Percentiles rank a stretch among this genome's conserved stretches.
These are phyloP conservation scores for Nannochloropsis gaditana DNA, from an alignment of 108 stramenopile species.

Conservation along the genomic window DNA sequence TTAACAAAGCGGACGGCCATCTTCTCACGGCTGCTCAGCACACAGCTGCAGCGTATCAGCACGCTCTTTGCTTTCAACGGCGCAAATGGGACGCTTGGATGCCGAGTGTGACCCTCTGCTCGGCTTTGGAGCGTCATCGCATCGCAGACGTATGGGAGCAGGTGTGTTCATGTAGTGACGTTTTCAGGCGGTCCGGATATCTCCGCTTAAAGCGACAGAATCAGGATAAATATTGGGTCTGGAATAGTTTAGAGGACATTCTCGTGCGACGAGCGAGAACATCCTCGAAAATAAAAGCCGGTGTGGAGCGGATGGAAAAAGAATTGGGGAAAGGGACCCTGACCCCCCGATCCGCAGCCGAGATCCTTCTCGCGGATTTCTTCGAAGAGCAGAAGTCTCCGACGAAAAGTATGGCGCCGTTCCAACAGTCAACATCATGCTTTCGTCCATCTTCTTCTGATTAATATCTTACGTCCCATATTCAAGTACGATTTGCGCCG, in stretches of 20 bases:
- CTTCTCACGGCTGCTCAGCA: constrained; percentile 38
- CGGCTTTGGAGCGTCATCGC: constrained; percentile 30
- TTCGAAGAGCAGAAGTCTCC: background rate
- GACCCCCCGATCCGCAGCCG: constrained; percentile 29
- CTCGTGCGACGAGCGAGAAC: constrained; percentile 21
- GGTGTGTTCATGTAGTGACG: constrained; percentile 22
- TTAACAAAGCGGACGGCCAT: constrained; percentile 90
- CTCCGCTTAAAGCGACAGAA: constrained; percentile 19
- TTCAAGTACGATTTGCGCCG: too few relatives aligned
- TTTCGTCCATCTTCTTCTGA: too few relatives aligned
- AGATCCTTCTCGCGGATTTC: constrained; percentile 21
- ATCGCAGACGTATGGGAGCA: constrained; percentile 46
- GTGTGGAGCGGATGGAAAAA: constrained; percentile 10
- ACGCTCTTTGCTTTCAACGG: constrained; percentile 27
- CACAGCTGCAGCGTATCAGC: constrained; percentile 28
- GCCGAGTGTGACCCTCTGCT: constrained; percentile 48
- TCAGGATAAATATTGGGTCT: constrained; percentile 28
- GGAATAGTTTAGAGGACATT: constrained; percentile 28
- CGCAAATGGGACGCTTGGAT: constrained; percentile 35
- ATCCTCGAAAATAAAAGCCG: background rate
- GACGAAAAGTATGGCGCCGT: too few relatives aligned
- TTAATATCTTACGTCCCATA: too few relatives aligned
- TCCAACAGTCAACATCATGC: too few relatives aligned
- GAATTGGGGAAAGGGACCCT: background rate
- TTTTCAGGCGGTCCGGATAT: constrained; percentile 22